A percentile compares a stretch with the other conserved stretches of the same genome.
phyloP scores from a whole-genome alignment of 495 filamentous ascomycete species.

The Evansstolkia leycettana region DNA sequence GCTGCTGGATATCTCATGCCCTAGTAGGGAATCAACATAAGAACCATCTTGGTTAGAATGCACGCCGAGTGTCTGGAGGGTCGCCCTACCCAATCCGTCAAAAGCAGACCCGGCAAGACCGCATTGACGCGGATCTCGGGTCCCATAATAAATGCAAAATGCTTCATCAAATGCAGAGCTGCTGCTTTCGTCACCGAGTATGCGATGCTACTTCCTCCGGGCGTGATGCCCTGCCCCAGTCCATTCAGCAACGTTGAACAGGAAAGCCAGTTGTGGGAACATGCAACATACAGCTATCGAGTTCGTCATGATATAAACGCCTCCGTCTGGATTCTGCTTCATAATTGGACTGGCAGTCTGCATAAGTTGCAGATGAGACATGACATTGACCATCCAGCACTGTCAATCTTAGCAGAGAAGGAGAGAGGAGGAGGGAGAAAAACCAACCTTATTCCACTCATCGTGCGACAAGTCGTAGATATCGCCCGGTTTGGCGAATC shows the following conservation, averaged over 20 bases:
- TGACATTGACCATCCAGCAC: conserved; percentile 46
- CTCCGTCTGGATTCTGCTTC: conserved; percentile 43
- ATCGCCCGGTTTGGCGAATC: conserved; percentile 30
- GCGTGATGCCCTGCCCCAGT: conserved; percentile 8
- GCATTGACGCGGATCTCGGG: conserved; percentile 44
- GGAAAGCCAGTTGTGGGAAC: background rate
- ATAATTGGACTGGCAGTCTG: conserved; percentile 41
- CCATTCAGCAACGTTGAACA: background rate
- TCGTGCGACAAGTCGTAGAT: conserved; percentile 32
- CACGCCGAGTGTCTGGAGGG: background rate
- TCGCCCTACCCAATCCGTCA: conserved; percentile 42
- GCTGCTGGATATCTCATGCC: no score
- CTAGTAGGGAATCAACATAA: no score
- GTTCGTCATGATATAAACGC: conserved; percentile 43
- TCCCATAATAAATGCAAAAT: conserved; percentile 41
- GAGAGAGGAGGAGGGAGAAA: no score
- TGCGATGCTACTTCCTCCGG: conserved; percentile 36
- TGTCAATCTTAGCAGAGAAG: no score
- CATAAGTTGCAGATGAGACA: conserved; percentile 39
- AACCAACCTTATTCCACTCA: conserved; percentile 40
- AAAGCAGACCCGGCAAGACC: conserved; percentile 39
- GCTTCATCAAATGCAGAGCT: conserved; percentile 45
- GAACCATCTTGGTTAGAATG: background rate
- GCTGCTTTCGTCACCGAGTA: conserved; percentile 45
- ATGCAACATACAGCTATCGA: conserved; percentile 27